These are phyloP conservation scores for Penicillium tannophilum DNA, from an alignment of 495 filamentous ascomycete genomes.

Conservation along the genomic window DNA sequence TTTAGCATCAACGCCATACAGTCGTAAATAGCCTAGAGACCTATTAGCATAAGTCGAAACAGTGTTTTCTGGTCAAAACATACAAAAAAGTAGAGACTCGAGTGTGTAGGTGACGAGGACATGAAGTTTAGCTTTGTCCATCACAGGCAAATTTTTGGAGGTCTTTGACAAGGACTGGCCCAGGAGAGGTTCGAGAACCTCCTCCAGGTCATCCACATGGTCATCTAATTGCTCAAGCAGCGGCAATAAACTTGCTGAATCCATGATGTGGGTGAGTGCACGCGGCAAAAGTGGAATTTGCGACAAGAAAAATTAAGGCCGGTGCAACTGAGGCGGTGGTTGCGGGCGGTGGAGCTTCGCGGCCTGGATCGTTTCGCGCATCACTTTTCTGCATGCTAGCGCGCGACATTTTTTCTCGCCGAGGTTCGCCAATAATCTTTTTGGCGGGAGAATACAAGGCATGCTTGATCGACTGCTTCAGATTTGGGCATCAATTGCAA, in stretches of 20 bases:
- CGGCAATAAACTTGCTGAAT: slow-evolving; percentile 43
- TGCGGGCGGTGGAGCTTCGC: slow-evolving; percentile 22
- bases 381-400: slow-evolving; percentile 4
- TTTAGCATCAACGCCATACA: slow-evolving; percentile 78
- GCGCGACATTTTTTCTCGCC: background rate
- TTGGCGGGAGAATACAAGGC: background rate
- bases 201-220: slow-evolving; percentile 75
- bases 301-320: slow-evolving; percentile 29
- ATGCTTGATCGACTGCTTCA: background rate
- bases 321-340: slow-evolving; percentile 24
- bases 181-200: slow-evolving; percentile 68
- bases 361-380: slow-evolving; percentile 22
- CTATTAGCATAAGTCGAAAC: slow-evolving; percentile 19
- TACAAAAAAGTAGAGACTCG: slow-evolving; percentile 91
- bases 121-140: slow-evolving; percentile 93
- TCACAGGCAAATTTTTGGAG: slow-evolving; percentile 77
- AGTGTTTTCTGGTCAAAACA: slow-evolving; percentile 20
- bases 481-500: background rate
- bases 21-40: slow-evolving; percentile 67
- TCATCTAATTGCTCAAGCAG: slow-evolving; percentile 73
- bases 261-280: slow-evolving; percentile 33
- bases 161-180: slow-evolving; percentile 62
- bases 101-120: slow-evolving; percentile 82
- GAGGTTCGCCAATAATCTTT: background rate
- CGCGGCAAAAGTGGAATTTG: slow-evolving; percentile 1